These are phyloP conservation scores for Canavalia gladiata DNA, from an alignment of 306 rosid genomes.

Conservation along the genomic window DNA sequence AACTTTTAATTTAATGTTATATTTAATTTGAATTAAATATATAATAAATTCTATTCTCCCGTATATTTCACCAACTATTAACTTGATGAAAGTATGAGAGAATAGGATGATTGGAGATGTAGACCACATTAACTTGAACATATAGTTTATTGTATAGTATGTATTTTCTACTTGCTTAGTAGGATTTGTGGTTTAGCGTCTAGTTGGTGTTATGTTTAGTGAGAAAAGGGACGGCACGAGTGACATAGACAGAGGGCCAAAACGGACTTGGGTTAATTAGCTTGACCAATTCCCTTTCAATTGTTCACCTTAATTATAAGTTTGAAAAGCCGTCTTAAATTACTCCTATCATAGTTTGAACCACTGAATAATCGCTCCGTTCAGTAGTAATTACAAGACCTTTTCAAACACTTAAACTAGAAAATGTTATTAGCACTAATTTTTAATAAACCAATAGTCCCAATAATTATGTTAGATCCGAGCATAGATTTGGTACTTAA, in stretches of 20 bases:
- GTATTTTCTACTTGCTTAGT: background rate
- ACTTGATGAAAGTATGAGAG: background rate
- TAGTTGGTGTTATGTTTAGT: background rate
- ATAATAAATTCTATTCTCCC: background rate
- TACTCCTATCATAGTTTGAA: background rate
- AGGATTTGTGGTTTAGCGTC: background rate
- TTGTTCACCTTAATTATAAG: background rate
- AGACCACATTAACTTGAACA: background rate
- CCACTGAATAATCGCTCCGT: background rate
- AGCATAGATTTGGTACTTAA: background rate
- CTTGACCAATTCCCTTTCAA: background rate
- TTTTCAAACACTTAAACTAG: background rate
- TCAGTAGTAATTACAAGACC: background rate
- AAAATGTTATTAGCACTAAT: background rate
- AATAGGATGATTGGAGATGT: background rate
- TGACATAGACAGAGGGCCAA: background rate
- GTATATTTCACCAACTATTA: background rate
- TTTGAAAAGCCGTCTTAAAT: slow-evolving; percentile 10
- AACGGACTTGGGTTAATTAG: background rate
- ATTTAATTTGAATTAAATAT: no score
- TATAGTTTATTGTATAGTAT: background rate
- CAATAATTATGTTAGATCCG: no score
- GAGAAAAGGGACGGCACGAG: background rate
- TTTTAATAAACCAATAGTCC: background rate
- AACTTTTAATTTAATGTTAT: no score